Evolutionary conservation across 2,329 filamentous ascomycete species (phyloP), one percentile per base, ranked within the genome.

Genomic region (Sporothrix inflata): DNA sequence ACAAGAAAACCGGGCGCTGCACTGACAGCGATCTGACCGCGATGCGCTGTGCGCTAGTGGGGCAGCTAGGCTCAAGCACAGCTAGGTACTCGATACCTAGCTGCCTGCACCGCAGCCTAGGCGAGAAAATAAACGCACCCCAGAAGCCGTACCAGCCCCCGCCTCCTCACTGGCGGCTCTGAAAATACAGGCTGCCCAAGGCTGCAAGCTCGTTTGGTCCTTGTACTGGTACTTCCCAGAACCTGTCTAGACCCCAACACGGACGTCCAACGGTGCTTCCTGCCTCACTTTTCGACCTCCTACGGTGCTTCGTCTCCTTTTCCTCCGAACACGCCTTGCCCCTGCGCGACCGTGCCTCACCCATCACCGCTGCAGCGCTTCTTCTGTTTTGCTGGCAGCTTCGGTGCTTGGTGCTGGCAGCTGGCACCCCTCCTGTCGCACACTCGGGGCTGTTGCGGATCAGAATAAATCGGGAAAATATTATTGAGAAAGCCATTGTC

Each of bases 1-100:
- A 61, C n/a, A 63, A 34, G 9, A 21, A 47, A 63, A 42, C 19
- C 11, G n/a, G 57, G 34, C 34, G 34, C n/a, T 63, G 60, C 40
- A 71, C 63, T 69, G 51, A 34, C 67, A 72, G 71, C 55, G 55
- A 65, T 63, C 55, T 47, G 65, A 69, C 70, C 65, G 71, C 65
- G 21, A 38, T 49, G 70, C 30, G 55, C 68, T 69, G 34, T 45
- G 57, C 30, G 66, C 47, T 49, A 67, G 61, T 34, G 49, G 49
- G 61, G 61, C 30, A 49, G 40, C 34, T 65, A 45, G 68, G 38
- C 40, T 70, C 53, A 61, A 61, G 68, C 68, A 19, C 19, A 14
- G 24, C 9, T 7, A 47, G 9, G 66, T 69, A 72, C 5, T 6
- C 2, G 2, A 55, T 72, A 69, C 71, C 47, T 9, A n/a, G 16